Conservation (phyloP, 2,329 filamentous ascomycete species). For the Ceratocystis albifundus region DNA sequence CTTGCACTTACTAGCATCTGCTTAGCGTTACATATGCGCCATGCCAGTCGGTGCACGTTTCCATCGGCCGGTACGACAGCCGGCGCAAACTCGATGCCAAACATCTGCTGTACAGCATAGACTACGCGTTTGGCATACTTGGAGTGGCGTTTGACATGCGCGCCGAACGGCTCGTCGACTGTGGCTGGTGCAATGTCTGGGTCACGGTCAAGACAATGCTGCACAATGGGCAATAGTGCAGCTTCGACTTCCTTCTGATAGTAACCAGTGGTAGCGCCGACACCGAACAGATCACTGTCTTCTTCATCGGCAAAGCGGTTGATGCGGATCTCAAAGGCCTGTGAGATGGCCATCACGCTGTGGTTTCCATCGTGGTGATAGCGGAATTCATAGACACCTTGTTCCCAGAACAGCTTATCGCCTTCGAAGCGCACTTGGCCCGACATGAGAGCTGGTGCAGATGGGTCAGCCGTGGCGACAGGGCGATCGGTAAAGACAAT, state of each 20-base stretch:
- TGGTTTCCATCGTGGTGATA: slow-evolving; percentile 92
- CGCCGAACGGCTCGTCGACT: slow-evolving; percentile 71
- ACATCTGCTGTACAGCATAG: slow-evolving; percentile 92
- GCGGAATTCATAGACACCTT: slow-evolving; percentile 90
- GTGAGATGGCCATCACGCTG: slow-evolving; percentile 84
- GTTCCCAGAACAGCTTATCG: slow-evolving; percentile 95
- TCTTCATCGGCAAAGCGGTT: slow-evolving; percentile 68
- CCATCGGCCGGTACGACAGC: slow-evolving; percentile 88
- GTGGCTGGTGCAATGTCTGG: slow-evolving; percentile 77
- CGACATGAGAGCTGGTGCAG: slow-evolving; percentile 48
- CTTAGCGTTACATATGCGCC: slow-evolving; percentile 92
- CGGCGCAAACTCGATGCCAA: slow-evolving; percentile 88
- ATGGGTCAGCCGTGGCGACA: slow-evolving; percentile 34
- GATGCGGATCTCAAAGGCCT: slow-evolving; percentile 85
- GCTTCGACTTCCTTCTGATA: slow-evolving; percentile 62
- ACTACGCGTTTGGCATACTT: slow-evolving; percentile 86
- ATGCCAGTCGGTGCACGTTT: slow-evolving; percentile 78
- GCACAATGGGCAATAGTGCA: slow-evolving; percentile 68
- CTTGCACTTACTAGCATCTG: slow-evolving; percentile 60
- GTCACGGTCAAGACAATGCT: slow-evolving; percentile 86
- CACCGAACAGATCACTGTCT: slow-evolving; percentile 35
- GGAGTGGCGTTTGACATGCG: slow-evolving; percentile 69
- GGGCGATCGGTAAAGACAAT: slow-evolving; percentile 59
- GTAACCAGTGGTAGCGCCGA: slow-evolving; percentile 34
- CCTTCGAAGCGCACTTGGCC: slow-evolving; percentile 82